Base-by-base conservation (phyloP, 192 early-diverging fungal genomes). In the Gaertneriomyces sp. region DNA sequence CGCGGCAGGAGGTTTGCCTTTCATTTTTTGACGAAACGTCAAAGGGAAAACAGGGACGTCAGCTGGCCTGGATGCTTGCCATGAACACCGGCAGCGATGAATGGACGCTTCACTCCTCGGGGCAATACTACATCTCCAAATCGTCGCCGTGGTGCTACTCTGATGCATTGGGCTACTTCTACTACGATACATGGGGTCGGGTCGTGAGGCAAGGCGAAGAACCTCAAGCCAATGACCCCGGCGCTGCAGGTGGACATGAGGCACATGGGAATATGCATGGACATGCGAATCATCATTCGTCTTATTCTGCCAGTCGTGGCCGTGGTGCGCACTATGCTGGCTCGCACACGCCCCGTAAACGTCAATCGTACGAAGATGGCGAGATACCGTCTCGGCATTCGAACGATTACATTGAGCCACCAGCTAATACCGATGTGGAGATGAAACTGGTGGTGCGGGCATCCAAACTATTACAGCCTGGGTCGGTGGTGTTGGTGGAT, bases 361-460 rank as follows among this genome's bases (percentile, higher is more conserved):
- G 25, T 1, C 25, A 33, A 33, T 33, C 25, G 25, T 33, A 33
- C 25, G 54, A 56, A 39, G 16, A 14, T 38, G 33, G 12, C 19
- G 54, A 56, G 54, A 38, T 52, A 10, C 61, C 61, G 4, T 53
- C 52, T 45, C 42, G 57, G 8, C 53, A 66, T 44, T 54, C 39
- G 8, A 52, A 54, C 14, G 19, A 53, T 49, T 63, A 19, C 14
- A 53, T 52, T 38, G 46, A 63, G 19, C 25, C 43, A 20, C 40
- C 65, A 17, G 55, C 65, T 12, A 38, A 45, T 25, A 61, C 50
- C 44, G 52, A 71, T 56, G 63, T 58, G 14, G 17, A 16, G 1
- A 59, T 71, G 70, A 71, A 64, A 60, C 58, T 71, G 10, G 70
- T 71, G 14, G 70, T 71, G 10, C 14, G 44, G 8, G 6, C 19